A percentile compares a stretch with the other conserved stretches of the same genome.
Conservation (phyloP, 192 early-diverging fungal species). For the Gamsiella multidivaricata region DNA sequence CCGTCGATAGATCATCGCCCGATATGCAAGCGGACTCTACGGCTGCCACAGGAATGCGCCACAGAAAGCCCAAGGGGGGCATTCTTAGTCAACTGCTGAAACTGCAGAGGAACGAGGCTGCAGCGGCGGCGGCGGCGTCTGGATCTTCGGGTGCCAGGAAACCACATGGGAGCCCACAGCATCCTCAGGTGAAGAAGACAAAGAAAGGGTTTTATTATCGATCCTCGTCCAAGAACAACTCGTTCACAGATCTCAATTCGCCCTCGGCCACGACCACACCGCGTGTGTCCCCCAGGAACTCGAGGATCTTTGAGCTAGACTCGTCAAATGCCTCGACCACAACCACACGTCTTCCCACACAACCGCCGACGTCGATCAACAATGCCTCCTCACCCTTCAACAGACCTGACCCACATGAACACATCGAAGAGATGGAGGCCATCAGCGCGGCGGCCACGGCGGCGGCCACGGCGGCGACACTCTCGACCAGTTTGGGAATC, state of each 20-base stretch:
- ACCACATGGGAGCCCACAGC: constrained; percentile 1
- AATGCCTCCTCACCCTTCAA: background rate
- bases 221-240: constrained; percentile 48
- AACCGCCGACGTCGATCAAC: constrained; percentile 31
- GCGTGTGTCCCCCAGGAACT: constrained; percentile 35
- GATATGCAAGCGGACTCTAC: background rate
- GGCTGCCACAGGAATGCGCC: constrained; percentile 16
- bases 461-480: constrained; percentile 21
- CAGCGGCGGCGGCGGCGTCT: constrained; percentile 20
- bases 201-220: constrained; percentile 37
- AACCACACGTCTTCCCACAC: constrained; percentile 30
- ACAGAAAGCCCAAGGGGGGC: constrained; percentile 43
- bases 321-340: background rate
- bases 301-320: constrained; percentile 39
- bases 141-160: background rate
- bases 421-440: constrained; percentile 50
- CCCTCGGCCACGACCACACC: constrained; percentile 37
- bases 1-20: background rate
- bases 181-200: constrained; percentile 41
- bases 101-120: constrained; percentile 38
- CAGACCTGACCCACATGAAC: constrained; percentile 2
- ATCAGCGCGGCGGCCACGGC: too few species aligned
- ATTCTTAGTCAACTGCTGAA: constrained; percentile 41
- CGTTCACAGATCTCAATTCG: constrained; percentile 18
- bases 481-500: constrained; percentile 30